Percentiles rank a stretch among this genome's conserved stretches.
Conservation (phyloP, 257 asterid genomes). For the Solanum medicagineum region DNA sequence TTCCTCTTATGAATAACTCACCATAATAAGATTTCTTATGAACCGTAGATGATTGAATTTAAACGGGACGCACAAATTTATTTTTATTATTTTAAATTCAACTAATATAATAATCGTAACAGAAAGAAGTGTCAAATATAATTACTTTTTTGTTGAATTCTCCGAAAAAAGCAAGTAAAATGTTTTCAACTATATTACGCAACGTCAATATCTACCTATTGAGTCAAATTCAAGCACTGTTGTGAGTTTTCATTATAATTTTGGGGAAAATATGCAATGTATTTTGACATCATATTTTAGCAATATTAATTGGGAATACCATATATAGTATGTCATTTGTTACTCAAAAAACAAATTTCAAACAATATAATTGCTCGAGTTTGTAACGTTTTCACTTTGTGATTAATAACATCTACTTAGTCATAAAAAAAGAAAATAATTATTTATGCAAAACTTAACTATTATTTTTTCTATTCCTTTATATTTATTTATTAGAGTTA, state of each 20-base stretch:
- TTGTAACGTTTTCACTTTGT: background rate
- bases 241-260: background rate
- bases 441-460: no score
- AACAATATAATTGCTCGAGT: background rate
- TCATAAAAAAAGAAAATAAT: no score
- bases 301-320: background rate
- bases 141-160: no score
- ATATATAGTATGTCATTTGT: background rate
- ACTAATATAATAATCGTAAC: background rate
- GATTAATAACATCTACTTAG: no score
- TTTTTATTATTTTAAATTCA: no score
- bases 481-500: no score
- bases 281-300: background rate
- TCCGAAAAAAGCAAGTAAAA: no score
- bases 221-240: background rate
- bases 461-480: no score
- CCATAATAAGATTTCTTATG: no score
- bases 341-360: no score
- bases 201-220: no score
- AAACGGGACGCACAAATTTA: background rate
- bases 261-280: background rate
- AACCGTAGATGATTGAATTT: background rate
- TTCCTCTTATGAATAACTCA: background rate
- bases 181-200: no score
- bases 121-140: background rate